Evolutionary conservation across 768 basidiomycete genomes (phyloP), one percentile per base, ranked within the genome.

Genomic region (Jaapia argillacea): DNA sequence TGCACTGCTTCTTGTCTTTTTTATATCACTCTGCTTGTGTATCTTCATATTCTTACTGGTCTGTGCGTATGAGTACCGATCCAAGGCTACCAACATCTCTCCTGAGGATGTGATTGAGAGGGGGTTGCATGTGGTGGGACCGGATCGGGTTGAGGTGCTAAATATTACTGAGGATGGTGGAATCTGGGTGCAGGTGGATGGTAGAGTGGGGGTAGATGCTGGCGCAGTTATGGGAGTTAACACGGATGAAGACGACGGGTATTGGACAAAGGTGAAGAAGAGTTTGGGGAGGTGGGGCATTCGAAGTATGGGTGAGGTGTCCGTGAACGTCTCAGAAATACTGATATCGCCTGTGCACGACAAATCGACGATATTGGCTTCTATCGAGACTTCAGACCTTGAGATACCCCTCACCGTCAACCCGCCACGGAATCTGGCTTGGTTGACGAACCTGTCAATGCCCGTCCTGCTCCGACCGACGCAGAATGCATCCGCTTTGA

Each of bases 231-330:
- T 83, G 12, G 80, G 74, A 1, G 70, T 83, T 10, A 74, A 74
- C 43, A 61, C 62, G 7, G 61, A 64, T 23, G 51, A 59, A 6
- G 61, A 67, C 5, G 66, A 84, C 44, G 64, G 65, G 24, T 28
- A 75, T 4, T 46, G 77, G 37, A 48, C 54, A n/a, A 60, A 59
- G 36, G 45, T 76, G 24, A 82, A 79, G 79, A 86, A 81, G 59
- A 64, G 71, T 2, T 45, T 86, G 14, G 85, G 84, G 2, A 69
- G 81, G 25, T 79, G 82, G 72, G 75, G 81, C 4, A 70, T 88
- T 24, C 66, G 66, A 25, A 60, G 56, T 10, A 51, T 89, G 42
- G 72, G 75, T 48, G 65, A 60, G 12, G 72, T 84, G 10, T 70
- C 83, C 4, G 68, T 82, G 33, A 62, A 70, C 43, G 59, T 81